A percentile compares a stretch with the other conserved stretches of the same genome.
Evolutionary conservation across 768 basidiomycete genomes (phyloP).

Genomic region (Fomitopsis serialis): DNA sequence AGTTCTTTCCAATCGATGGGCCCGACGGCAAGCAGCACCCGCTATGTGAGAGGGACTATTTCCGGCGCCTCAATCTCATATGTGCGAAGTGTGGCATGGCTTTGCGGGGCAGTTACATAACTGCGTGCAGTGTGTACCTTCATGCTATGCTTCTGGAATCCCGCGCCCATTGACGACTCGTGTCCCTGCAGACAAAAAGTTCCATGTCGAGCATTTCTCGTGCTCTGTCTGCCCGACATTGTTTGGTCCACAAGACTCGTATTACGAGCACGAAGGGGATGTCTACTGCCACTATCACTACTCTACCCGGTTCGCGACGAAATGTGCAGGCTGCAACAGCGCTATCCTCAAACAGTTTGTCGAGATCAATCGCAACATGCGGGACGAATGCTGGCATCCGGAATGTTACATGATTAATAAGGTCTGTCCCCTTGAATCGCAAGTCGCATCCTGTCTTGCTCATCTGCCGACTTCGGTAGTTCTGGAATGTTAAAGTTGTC

Average conservation of each 20-base stretch:
- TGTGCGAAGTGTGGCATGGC: slow-evolving; percentile 96
- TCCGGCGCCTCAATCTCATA: slow-evolving; percentile 90
- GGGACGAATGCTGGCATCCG: slow-evolving; percentile 99
- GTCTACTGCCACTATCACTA: slow-evolving; percentile 99
- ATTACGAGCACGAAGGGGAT: slow-evolving; percentile 97
- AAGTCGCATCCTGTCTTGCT: not conserved
- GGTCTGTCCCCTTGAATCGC: slow-evolving; percentile 34
- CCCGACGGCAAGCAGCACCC: slow-evolving; percentile 85
- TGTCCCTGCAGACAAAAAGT: slow-evolving; percentile 83
- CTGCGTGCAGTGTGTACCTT: slow-evolving; percentile 83
- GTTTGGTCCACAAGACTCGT: slow-evolving; percentile 97
- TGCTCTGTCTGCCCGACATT: slow-evolving; percentile 95
- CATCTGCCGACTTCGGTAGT: slow-evolving; percentile 41
- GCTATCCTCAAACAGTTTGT: slow-evolving; percentile 99
- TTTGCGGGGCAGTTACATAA: slow-evolving; percentile 95
- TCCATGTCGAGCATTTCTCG: slow-evolving; percentile 98
- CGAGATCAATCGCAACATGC: slow-evolving; percentile 97
- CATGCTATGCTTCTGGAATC: not conserved
- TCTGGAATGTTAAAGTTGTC: slow-evolving; percentile 97
- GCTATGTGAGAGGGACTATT: slow-evolving; percentile 98
- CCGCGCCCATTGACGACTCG: not conserved
- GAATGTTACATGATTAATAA: slow-evolving; percentile 99
- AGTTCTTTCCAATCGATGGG: slow-evolving; percentile 98
- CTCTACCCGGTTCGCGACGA: slow-evolving; percentile 96
- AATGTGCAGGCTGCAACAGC: slow-evolving; percentile 95